Evolutionary conservation across 2,329 filamentous ascomycete species (phyloP), one percentile per base, ranked within the genome.

Genomic region (Trichoderma koningii): DNA sequence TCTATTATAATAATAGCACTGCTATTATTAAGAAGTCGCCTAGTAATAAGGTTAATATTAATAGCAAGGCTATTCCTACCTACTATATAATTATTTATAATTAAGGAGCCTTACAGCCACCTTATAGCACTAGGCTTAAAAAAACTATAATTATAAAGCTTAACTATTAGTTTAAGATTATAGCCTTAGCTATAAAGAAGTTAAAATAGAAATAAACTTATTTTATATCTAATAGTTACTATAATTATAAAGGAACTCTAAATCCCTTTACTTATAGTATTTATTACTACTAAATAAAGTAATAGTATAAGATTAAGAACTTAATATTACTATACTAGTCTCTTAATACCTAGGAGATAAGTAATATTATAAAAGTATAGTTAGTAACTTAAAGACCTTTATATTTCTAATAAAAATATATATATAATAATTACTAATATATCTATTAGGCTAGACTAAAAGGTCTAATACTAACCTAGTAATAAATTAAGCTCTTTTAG

Each of bases 321-420:
- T 50, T 17, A 50, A 5, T 48, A 28, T 50, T 50, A 3, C 17
- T 28, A 28, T 50, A 50, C 28, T 28, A 28, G 14, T 21, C 23
- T 3, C 6, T 50, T 26, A 17, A 4, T 7, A 17, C 23, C 17
- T 56, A 26, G 17, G 28, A 56, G 4, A 56, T 26, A 7, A 65
- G 12, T 4, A 7, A 17, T 23, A 80, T 80, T 77, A 30, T 30
- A 30, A 7, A 30, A 30, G 67, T 72, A 2, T 10, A 19, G 3
- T 34, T 34, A 30, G 4, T 52, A 52, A 52, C 38, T 6, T n/a
- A n/a, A 34, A 10, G 15, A 2, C 15, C 12, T 34, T 52, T 7
- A 19, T 15, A 10, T 14, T 28, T 4, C n/a, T n/a, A n/a, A n/a
- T n/a, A n/a, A n/a, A 50, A 50, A 17, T 5, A 50, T 50, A 50